These are phyloP conservation scores for Pascua guehoae DNA, from an alignment of 1,284 basidiomycete species.

Conservation along the genomic window DNA sequence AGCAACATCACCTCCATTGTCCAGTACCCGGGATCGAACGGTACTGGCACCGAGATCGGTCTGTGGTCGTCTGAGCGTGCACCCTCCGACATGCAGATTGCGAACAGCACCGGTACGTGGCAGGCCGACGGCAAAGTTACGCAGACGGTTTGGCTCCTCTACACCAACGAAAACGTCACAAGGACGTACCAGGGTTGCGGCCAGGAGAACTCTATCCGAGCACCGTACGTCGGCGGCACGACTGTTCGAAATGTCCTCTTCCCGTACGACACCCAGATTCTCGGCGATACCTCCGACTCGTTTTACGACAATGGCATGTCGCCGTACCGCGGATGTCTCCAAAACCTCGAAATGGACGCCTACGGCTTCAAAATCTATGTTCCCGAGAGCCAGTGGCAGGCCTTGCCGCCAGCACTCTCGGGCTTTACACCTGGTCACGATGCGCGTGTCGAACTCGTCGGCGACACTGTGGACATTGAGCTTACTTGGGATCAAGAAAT, in stretches of 20 bases:
- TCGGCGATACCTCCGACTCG: slow-evolving; percentile 61
- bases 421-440: slow-evolving; percentile 82
- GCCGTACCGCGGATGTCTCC: slow-evolving; percentile 71
- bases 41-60: slow-evolving; percentile 74
- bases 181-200: slow-evolving; percentile 63
- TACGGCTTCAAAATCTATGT: slow-evolving; percentile 80
- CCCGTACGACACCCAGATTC: slow-evolving; percentile 72
- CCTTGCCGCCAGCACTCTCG: slow-evolving; percentile 67
- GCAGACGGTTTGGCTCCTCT: slow-evolving; percentile 73
- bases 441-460: slow-evolving; percentile 59
- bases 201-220: slow-evolving; percentile 62
- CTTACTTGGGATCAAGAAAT: slow-evolving; percentile 75
- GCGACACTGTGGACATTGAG: slow-evolving; percentile 62
- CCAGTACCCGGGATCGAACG: slow-evolving; percentile 74
- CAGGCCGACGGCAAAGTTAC: slow-evolving; percentile 49
- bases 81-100: slow-evolving; percentile 55
- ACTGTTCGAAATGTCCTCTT: slow-evolving; percentile 70
- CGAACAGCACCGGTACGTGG: slow-evolving; percentile 19
- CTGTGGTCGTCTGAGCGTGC: slow-evolving; percentile 74
- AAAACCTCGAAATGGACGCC: slow-evolving; percentile 61
- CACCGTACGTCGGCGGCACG: slow-evolving; percentile 64
- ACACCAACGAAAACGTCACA: slow-evolving; percentile 75
- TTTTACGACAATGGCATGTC: slow-evolving; percentile 61
- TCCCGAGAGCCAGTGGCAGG: slow-evolving; percentile 62
- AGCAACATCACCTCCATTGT: slow-evolving; percentile 78